These are phyloP conservation scores for Albugo candida DNA, from an alignment of 352 stramenopile species.

Conservation along the genomic window DNA sequence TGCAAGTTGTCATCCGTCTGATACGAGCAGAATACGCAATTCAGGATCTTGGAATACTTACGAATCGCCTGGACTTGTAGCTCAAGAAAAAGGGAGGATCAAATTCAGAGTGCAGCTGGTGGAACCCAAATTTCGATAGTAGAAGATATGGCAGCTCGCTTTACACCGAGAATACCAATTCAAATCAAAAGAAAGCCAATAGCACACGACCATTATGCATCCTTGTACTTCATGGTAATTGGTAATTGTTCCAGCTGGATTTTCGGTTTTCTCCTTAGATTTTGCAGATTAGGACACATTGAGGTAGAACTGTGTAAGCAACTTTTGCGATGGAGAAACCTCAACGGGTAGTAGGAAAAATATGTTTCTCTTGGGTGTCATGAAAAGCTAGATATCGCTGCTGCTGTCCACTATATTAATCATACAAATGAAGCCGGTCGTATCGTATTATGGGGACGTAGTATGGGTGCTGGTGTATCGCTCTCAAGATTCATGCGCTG, in stretches of 20 bases:
- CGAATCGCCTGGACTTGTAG: slow-evolving; percentile 45
- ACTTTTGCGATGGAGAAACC: background rate
- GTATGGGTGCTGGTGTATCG: slow-evolving; percentile 56
- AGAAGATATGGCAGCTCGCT: slow-evolving; percentile 9
- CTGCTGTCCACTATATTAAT: slow-evolving; percentile 41
- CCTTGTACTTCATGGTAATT: slow-evolving; percentile 67
- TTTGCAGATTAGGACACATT: slow-evolving; percentile 55
- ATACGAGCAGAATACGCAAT: slow-evolving; percentile 33
- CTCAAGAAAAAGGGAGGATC: slow-evolving; percentile 53
- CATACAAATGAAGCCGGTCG: slow-evolving; percentile 25
- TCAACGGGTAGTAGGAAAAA: slow-evolving; percentile 21
- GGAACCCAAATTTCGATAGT: slow-evolving; percentile 25
- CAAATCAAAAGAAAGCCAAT: background rate
- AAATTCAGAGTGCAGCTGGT: slow-evolving; percentile 74
- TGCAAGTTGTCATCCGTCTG: slow-evolving; percentile 61
- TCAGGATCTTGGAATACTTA: slow-evolving; percentile 43
- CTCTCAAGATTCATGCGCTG: slow-evolving; percentile 56
- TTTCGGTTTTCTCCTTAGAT: slow-evolving; percentile 73
- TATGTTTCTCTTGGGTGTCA: slow-evolving; percentile 74
- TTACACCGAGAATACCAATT: background rate
- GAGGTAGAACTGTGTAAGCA: slow-evolving; percentile 7
- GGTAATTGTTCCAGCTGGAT: slow-evolving; percentile 51
- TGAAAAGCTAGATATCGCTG: slow-evolving; percentile 48
- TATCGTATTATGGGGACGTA: slow-evolving; percentile 55
- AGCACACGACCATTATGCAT: slow-evolving; percentile 39